These are phyloP conservation scores for Tritrichomonas musculus DNA, from an alignment of 208 protist genomes.

Conservation along the genomic window DNA sequence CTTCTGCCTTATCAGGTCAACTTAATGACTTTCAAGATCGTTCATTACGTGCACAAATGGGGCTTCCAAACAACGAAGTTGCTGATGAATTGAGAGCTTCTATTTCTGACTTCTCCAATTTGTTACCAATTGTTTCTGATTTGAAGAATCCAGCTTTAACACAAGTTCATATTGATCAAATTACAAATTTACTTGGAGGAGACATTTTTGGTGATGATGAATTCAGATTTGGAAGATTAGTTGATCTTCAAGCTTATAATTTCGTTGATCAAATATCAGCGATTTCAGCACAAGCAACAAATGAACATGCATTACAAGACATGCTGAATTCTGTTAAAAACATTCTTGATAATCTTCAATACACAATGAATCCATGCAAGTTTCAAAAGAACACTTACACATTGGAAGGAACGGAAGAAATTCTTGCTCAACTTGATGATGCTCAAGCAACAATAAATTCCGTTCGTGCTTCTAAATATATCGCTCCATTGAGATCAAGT, in stretches of 20 bases:
- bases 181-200: not conserved
- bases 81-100: not conserved
- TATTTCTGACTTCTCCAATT: not conserved
- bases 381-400: not conserved
- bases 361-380: not conserved
- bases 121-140: not conserved
- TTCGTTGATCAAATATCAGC: not conserved
- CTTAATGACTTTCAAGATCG: not conserved
- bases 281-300: slow-evolving; percentile 17
- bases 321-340: not conserved
- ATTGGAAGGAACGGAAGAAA: not conserved
- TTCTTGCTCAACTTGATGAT: not conserved
- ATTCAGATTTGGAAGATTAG: not conserved
- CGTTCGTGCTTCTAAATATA: not conserved
- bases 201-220: not conserved
- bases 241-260: not conserved
- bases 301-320: not conserved
- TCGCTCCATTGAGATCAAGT: not conserved
- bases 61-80: not conserved
- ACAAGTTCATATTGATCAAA: not conserved
- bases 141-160: slow-evolving; percentile 4
- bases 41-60: not conserved
- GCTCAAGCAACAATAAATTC: not conserved
- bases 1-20: not conserved
- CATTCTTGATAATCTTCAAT: not conserved